Evolutionary conservation across 331 rosid genomes (phyloP), one percentile per base, ranked within the genome.

Genomic region (Quercus phellos): DNA sequence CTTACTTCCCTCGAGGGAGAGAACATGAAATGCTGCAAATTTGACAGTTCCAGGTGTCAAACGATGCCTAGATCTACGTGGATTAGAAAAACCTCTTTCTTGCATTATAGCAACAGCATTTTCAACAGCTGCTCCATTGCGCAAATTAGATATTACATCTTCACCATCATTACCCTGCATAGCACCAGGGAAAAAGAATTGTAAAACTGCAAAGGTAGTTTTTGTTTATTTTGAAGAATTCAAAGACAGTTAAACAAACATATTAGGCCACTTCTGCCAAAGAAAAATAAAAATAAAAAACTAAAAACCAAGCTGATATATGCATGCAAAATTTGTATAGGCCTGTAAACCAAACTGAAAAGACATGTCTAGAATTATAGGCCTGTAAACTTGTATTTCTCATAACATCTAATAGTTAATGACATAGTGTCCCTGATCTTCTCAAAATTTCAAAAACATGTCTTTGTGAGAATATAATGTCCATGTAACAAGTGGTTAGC

Each of bases 11-110:
- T 92, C 97, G 14, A 92, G 82, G 56, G 97, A 87, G 24, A 92
- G 94, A 69, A 92, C 97, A 79, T 92, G 93, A 87, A 90, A 92
- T 74, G 93, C 97, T 63, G 97, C 97, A 84, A 85, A 92, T 72
- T 92, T 92, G 34, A 90, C 95, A 74, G 97, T 92, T 78, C 97
- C 97, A 58, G 95, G 92, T 8, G 97, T 90, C 89, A 92, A 82
- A 4, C 85, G 78, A 81, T 89, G 97, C 85, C 92, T 85, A 55
- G 93, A 83, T 75, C 86, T 87, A 85, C 90, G 86, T 34, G 81
- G 84, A 73, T 84, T 89, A 55, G 89, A 84, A 56, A 92, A 77
- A 14, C 97, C 93, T 77, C 85, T 81, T 72, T 85, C 95, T 76
- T 83, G 90, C 95, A 92, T 92, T 68, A 85, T 78, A 69, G 92